Conservation (phyloP, 768 basidiomycete genomes). For the Krasilnikovozyma curviuscula region DNA sequence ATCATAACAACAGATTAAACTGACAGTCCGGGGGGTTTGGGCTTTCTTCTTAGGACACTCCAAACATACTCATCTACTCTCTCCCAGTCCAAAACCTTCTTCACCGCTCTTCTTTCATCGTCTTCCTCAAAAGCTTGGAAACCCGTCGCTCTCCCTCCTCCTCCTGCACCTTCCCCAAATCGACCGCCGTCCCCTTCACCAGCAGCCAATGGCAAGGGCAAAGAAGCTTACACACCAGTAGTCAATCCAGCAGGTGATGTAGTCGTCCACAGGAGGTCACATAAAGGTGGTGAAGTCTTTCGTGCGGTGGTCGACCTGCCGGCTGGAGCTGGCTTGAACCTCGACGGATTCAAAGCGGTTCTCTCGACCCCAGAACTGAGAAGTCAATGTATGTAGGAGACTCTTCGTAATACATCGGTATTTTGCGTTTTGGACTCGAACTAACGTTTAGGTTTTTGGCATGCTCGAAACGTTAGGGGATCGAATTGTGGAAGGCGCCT, state of each 20-base stretch:
- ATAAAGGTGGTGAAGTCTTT: conserved; percentile 57
- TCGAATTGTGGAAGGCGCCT: conserved; percentile 69
- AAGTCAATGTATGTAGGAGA: conserved; percentile 31
- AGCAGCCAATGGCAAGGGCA: conserved; percentile 38
- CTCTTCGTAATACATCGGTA: not conserved
- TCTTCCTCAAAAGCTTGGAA: conserved; percentile 59
- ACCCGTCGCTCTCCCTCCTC: conserved; percentile 38
- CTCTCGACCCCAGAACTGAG: conserved; percentile 69
- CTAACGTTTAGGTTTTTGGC: not conserved
- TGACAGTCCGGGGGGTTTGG: no score
- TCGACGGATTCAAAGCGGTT: conserved; percentile 65
- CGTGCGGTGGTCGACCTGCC: conserved; percentile 65
- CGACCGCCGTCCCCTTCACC: conserved; percentile 15
- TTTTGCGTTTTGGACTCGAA: not conserved
- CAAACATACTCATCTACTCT: conserved; percentile 29
- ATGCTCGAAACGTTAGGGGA: conserved; percentile 36
- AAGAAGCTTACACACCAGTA: conserved; percentile 32
- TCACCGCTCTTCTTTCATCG: conserved; percentile 57
- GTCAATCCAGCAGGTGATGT: conserved; percentile 34
- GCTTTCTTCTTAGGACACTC: no score
- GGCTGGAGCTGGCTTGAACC: conserved; percentile 34
- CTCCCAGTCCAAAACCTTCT: conserved; percentile 51
- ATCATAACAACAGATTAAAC: no score
- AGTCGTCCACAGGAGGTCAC: conserved; percentile 50
- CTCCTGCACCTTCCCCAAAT: conserved; percentile 19